phyloP scores from a whole-genome alignment of 2,329 filamentous ascomycete species.

The Fusarium continuum region DNA sequence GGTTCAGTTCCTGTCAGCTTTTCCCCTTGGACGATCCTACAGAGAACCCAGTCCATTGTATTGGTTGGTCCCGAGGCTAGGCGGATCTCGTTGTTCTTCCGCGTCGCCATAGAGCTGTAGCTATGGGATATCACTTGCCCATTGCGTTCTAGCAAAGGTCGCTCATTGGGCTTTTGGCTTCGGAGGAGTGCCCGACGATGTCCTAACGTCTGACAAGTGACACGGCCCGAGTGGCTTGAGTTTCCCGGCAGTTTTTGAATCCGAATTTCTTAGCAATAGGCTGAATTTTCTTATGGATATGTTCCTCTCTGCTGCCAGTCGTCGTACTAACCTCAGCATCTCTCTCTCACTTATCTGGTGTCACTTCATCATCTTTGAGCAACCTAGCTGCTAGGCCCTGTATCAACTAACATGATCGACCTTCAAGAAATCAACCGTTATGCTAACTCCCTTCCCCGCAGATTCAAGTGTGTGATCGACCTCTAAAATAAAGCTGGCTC shows the following conservation, averaged over 20 bases:
- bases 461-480: neutral
- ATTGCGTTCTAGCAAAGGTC: too few species aligned
- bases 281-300: too few species aligned
- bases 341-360: too few species aligned
- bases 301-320: neutral
- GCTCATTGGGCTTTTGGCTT: neutral
- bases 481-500: neutral
- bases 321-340: neutral
- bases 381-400: too few species aligned
- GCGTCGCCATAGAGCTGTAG: too few species aligned
- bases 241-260: too few species aligned
- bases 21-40: neutral
- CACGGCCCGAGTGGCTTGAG: neutral
- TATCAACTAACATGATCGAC: neutral
- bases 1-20: neutral
- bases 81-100: neutral
- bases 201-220: neutral
- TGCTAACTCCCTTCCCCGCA: neutral
- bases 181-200: neutral
- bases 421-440: neutral
- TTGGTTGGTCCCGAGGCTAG: too few species aligned
- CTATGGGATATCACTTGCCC: neutral
- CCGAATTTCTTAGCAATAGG: too few species aligned
- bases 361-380: too few species aligned
- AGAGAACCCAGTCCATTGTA: too few species aligned